A percentile compares a stretch with the other conserved stretches of the same genome.
phyloP scores from a whole-genome alignment of 208 protist species.

The Entamoeba dispar region DNA sequence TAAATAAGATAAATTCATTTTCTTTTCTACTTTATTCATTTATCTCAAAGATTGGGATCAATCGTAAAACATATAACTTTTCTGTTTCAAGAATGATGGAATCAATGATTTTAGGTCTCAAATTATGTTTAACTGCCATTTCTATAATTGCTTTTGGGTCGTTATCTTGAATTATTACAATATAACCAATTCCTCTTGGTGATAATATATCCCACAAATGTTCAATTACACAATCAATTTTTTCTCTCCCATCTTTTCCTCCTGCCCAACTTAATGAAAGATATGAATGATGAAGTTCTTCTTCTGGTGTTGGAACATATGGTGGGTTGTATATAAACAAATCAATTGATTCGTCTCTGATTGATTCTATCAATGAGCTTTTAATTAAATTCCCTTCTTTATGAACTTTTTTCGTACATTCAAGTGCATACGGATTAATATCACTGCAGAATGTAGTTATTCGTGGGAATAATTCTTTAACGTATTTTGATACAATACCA shows the following conservation, averaged over 20 bases:
- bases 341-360: background rate
- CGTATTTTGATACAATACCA: background rate
- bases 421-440: background rate
- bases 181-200: background rate
- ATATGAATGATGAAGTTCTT: background rate
- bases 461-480: background rate
- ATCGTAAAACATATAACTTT: background rate
- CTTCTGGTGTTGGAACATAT: background rate
- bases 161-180: background rate
- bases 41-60: background rate
- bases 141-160: background rate
- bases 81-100: background rate
- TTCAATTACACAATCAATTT: background rate
- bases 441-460: background rate
- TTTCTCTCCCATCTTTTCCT: background rate
- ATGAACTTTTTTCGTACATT: background rate
- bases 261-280: background rate
- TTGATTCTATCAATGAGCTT: background rate
- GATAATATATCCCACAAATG: background rate
- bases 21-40: too few species aligned
- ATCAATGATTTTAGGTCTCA: background rate
- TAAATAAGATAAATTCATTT: too few species aligned
- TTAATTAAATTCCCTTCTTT: background rate
- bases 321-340: background rate
- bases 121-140: background rate